phyloP scores from a whole-genome alignment of 129 eudicot species.

The Scalesia atractyloides region DNA sequence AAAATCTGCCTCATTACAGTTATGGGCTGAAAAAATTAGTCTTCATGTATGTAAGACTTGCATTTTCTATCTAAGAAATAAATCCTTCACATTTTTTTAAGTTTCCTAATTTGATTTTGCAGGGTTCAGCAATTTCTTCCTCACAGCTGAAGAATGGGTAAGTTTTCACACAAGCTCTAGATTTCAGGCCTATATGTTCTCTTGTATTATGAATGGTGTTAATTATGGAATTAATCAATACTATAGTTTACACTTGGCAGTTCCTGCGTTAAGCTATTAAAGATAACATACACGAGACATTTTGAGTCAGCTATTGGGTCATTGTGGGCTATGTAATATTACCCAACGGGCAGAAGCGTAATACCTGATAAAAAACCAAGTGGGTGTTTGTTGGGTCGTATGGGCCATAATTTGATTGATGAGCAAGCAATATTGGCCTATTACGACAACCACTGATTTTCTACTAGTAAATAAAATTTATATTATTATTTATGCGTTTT shows the following conservation, averaged over 20 bases:
- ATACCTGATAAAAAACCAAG: not conserved
- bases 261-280: not conserved
- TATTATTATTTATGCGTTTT: not conserved
- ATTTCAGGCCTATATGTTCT: too few species aligned
- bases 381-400: not conserved
- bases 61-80: not conserved
- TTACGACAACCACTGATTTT: not conserved
- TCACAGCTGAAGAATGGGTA: slow-evolving; percentile 93
- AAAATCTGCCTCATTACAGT: slow-evolving; percentile 49
- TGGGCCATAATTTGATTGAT: not conserved
- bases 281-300: not conserved
- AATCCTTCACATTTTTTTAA: not conserved
- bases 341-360: not conserved
- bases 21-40: slow-evolving; percentile 80
- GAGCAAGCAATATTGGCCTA: too few species aligned
- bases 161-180: slow-evolving; percentile 10
- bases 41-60: slow-evolving; percentile 56
- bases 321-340: not conserved
- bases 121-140: slow-evolving; percentile 93
- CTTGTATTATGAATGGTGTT: too few species aligned
- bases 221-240: not conserved
- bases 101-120: slow-evolving; percentile 25
- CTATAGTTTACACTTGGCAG: not conserved
- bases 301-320: not conserved
- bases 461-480: not conserved